These are phyloP conservation scores for Mayamaea pseudoterrestris DNA, from an alignment of 108 stramenopile species.

Conservation along the genomic window DNA sequence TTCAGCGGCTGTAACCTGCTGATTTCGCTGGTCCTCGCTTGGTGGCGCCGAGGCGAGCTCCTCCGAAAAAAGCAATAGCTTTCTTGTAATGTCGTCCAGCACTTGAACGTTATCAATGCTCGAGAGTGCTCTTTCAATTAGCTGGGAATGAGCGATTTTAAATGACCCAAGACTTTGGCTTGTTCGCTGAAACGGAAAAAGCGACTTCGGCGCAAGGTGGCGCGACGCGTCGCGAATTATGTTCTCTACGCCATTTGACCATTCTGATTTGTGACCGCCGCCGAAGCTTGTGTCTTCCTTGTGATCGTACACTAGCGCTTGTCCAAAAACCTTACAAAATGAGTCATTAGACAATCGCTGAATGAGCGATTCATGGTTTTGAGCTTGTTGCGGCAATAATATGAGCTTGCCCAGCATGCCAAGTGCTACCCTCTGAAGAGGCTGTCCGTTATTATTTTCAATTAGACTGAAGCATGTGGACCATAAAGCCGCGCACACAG, in stretches of 20 bases:
- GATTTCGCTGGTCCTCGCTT: slow-evolving; percentile 80
- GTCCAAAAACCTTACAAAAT: slow-evolving; percentile 48
- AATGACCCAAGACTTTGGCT: slow-evolving; percentile 62
- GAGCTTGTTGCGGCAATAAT: slow-evolving; percentile 25
- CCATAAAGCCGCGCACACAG: slow-evolving; percentile 22
- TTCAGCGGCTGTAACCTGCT: slow-evolving; percentile 72
- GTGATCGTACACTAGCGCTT: slow-evolving; percentile 74
- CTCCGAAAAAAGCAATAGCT: slow-evolving; percentile 43
- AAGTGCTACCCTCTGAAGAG: slow-evolving; percentile 67
- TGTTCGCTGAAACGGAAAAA: slow-evolving; percentile 77
- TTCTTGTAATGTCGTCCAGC: slow-evolving; percentile 14
- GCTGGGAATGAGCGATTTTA: slow-evolving; percentile 68
- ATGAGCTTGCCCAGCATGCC: slow-evolving; percentile 67
- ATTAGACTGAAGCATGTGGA: slow-evolving; percentile 48
- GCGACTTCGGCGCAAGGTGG: slow-evolving; percentile 49
- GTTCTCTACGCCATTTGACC: slow-evolving; percentile 77
- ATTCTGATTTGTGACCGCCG: slow-evolving; percentile 73
- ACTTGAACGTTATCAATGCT: slow-evolving; percentile 20
- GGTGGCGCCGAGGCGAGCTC: slow-evolving; percentile 67
- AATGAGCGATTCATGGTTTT: slow-evolving; percentile 12
- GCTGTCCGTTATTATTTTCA: slow-evolving; percentile 69
- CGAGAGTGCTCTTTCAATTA: slow-evolving; percentile 41
- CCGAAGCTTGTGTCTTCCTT: slow-evolving; percentile 75
- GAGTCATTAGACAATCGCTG: slow-evolving; percentile 20
- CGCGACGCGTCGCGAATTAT: slow-evolving; percentile 67